Base-by-base conservation (phyloP, 371 early-diverging fungal genomes). In the Massospora cicadina region DNA sequence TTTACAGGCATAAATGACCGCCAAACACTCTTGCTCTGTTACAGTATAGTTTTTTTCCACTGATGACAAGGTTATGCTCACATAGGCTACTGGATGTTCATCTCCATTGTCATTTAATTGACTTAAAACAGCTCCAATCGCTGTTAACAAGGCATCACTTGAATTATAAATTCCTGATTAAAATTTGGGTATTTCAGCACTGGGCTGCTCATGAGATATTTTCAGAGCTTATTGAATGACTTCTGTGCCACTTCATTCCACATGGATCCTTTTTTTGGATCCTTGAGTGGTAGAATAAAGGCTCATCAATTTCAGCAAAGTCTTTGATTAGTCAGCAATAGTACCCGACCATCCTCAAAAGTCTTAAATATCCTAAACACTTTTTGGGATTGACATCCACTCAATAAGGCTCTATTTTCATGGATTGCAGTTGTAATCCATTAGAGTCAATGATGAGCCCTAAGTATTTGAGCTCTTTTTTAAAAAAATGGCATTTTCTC, bases 281-380 rank as follows among this genome's bases (percentile, higher is more conserved):
- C n/a, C n/a, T n/a, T n/a, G n/a, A n/a, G n/a, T n/a, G n/a, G n/a
- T n/a, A n/a, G n/a, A n/a, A n/a, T n/a, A n/a, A n/a, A n/a, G n/a
- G n/a, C n/a, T n/a, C n/a, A n/a, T n/a, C n/a, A n/a, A n/a, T n/a
- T n/a, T n/a, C 0, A 7, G 76, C 65, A 61, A 72, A 74, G 24
- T 70, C 60, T 0, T 33, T 13, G 13, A 76, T 71, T 43, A 75
- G 76, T 0, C 71, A 56, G 1, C 69, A 72, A 54, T 74, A 79
- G 55, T 68, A 72, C 31, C 70, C 66, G 0, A 70, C 66, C 17
- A 73, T 54, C 0, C 75, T 76, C 10, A 75, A 28, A 77, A 77
- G 5, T 64, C 65, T 33, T 71, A 71, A 0, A 79, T 67, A 31
- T 77, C 72, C 29, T 61, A 68, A 0, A 71, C 72, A 54, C 69